A percentile compares a stretch with the other conserved stretches of the same genome.
These are phyloP conservation scores for Kernera saxatilis DNA, from an alignment of 345 rosid species.

Conservation along the genomic window DNA sequence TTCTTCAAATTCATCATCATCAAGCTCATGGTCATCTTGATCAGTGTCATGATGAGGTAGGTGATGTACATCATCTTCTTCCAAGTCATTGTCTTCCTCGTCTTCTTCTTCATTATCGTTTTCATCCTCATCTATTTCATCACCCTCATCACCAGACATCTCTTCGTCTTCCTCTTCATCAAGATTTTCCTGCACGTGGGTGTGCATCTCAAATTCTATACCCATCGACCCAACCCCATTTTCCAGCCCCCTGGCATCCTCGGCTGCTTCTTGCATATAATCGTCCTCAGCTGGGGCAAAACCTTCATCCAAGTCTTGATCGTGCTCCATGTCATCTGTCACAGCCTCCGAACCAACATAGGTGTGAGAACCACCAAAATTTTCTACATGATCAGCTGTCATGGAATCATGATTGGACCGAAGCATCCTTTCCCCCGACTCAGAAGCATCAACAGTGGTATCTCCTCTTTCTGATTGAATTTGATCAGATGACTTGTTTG, in stretches of 20 bases:
- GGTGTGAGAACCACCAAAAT: constrained; percentile 44
- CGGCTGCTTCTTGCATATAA: constrained; percentile 83
- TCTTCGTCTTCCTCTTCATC: constrained; percentile 87
- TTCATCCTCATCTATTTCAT: constrained; percentile 68
- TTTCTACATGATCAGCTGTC: constrained; percentile 48
- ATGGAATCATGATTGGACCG: constrained; percentile 54
- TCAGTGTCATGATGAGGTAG: constrained; percentile 84
- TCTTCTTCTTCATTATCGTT: constrained; percentile 79
- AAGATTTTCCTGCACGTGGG: constrained; percentile 69
- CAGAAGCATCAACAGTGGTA: constrained; percentile 48
- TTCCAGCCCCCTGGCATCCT: constrained; percentile 65
- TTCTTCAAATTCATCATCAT: constrained; percentile 91
- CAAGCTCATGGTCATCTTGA: constrained; percentile 97
- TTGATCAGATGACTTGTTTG: constrained; percentile 45
- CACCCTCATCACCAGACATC: constrained; percentile 80
- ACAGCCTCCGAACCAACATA: constrained; percentile 78
- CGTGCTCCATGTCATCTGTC: constrained; percentile 94
- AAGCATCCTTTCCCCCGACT: constrained; percentile 48
- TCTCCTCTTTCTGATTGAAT: constrained; percentile 50
- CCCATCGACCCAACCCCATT: constrained; percentile 67
- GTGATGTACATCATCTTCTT: constrained; percentile 86
- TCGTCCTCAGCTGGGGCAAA: constrained; percentile 76
- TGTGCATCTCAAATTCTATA: constrained; percentile 73
- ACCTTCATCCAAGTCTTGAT: constrained; percentile 79
- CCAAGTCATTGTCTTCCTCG: constrained; percentile 82